Percentiles rank a stretch among this genome's conserved stretches.
Evolutionary conservation across 2,329 filamentous ascomycete genomes (phyloP).

Genomic region (Pseudogymnoascus sp.): DNA sequence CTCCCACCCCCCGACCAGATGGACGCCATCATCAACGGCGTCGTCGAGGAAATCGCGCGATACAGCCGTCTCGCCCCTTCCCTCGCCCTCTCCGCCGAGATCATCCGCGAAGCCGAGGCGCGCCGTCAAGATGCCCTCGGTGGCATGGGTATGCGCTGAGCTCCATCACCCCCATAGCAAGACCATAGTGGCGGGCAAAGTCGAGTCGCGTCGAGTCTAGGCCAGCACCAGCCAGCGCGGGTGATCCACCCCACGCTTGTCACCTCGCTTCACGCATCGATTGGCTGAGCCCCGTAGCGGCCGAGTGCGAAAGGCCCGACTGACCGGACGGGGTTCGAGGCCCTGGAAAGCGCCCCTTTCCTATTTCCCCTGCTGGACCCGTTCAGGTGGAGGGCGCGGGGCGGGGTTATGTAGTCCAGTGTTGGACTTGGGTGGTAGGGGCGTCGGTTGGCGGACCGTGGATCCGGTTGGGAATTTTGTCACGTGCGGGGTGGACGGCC

Average conservation of each 20-base stretch:
- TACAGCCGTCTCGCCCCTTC: conserved; percentile 70
- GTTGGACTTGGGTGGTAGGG: background rate
- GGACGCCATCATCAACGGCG: conserved; percentile 68
- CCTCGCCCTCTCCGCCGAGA: conserved; percentile 66
- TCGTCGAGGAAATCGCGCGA: conserved; percentile 65
- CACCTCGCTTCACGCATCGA: background rate
- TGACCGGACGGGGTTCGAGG: background rate
- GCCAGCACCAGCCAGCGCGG: background rate
- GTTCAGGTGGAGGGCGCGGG: background rate
- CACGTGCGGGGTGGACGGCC: background rate
- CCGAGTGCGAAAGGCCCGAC: conserved; percentile 2
- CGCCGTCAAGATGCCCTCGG: conserved; percentile 56
- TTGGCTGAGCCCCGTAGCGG: background rate
- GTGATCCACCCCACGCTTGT: background rate
- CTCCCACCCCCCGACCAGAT: conserved; percentile 51
- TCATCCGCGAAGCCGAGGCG: conserved; percentile 69
- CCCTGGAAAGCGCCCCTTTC: background rate
- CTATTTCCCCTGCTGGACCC: background rate
- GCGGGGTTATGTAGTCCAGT: background rate
- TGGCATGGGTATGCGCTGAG: conserved; percentile 26
- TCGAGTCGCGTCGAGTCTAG: background rate
- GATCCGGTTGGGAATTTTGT: background rate
- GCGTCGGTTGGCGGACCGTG: background rate
- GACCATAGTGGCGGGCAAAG: background rate
- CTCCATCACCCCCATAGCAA: background rate